Conservation (phyloP, 306 rosid genomes). For the Cicer pinnatifidum region DNA sequence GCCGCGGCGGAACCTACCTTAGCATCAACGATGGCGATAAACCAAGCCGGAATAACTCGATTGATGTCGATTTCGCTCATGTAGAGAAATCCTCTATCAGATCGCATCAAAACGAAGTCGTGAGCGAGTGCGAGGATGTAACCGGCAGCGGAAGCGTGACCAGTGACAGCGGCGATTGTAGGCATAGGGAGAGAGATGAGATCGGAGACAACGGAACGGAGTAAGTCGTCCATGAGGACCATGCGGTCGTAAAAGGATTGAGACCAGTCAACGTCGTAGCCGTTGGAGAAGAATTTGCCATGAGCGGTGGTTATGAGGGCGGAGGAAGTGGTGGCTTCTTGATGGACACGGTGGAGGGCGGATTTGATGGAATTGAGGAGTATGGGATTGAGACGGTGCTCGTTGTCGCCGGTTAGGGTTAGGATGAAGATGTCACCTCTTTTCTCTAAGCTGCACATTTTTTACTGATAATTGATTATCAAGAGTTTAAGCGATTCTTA, state of each 20-base stretch:
- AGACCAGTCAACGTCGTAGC: slow-evolving; percentile 76
- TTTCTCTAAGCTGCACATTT: slow-evolving; percentile 74
- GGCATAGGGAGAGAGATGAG: slow-evolving; percentile 79
- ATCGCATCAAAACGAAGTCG: slow-evolving; percentile 73
- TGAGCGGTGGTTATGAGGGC: slow-evolving; percentile 82
- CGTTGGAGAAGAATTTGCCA: slow-evolving; percentile 91
- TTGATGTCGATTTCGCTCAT: slow-evolving; percentile 86
- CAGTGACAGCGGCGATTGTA: slow-evolving; percentile 75
- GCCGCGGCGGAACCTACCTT: slow-evolving; percentile 61
- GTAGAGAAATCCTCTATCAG: slow-evolving; percentile 77
- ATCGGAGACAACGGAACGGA: slow-evolving; percentile 55
- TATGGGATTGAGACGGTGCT: slow-evolving; percentile 77
- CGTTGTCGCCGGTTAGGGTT: slow-evolving; percentile 65
- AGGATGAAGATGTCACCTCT: slow-evolving; percentile 68
- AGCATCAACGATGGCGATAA: slow-evolving; percentile 50
- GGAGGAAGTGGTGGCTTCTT: slow-evolving; percentile 53
- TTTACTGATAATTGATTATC: neutral
- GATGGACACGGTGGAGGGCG: slow-evolving; percentile 60
- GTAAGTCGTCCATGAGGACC: slow-evolving; percentile 46
- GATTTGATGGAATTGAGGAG: slow-evolving; percentile 62
- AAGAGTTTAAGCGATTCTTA: neutral
- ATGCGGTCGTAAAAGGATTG: slow-evolving; percentile 16
- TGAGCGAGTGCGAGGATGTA: slow-evolving; percentile 67
- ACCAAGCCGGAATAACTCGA: slow-evolving; percentile 62
- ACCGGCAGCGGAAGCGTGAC: slow-evolving; percentile 87